Evolutionary conservation across 257 asterid species (phyloP).

Genomic region (Nyctanthes arbortristis): DNA sequence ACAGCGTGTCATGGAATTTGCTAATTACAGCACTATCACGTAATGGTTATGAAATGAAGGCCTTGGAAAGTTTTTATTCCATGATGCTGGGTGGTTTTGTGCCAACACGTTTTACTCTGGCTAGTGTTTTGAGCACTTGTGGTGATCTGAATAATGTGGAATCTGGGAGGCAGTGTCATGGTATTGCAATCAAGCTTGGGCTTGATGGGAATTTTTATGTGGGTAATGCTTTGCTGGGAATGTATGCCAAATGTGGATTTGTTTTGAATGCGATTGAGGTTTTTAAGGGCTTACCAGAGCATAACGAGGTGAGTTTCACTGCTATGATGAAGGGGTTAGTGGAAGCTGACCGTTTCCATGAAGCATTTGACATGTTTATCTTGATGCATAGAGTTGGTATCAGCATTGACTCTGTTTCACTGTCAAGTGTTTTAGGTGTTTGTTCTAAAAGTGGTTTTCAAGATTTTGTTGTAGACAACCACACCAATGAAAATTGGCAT

Average conservation of each 20-base stretch:
- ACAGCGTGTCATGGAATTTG: conserved; percentile 65
- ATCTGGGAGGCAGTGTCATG: conserved; percentile 69
- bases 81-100: conserved; percentile 52
- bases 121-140: conserved; percentile 74
- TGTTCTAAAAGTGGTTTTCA: conserved; percentile 47
- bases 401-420: conserved; percentile 48
- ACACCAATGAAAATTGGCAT: conserved; percentile 22
- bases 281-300: conserved; percentile 56
- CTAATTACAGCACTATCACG: conserved; percentile 52
- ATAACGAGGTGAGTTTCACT: conserved; percentile 72
- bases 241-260: conserved; percentile 64
- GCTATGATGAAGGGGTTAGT: conserved; percentile 69
- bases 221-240: conserved; percentile 66
- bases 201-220: conserved; percentile 55
- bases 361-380: conserved; percentile 64
- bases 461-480: conserved; percentile 24
- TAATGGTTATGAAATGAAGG: conserved; percentile 53
- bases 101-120: conserved; percentile 65
- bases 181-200: conserved; percentile 58
- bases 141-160: conserved; percentile 48
- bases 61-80: conserved; percentile 47
- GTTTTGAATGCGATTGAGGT: conserved; percentile 45
- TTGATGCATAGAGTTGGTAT: conserved; percentile 52
- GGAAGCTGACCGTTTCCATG: conserved; percentile 49
- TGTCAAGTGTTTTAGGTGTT: conserved; percentile 59